A percentile compares a stretch with the other conserved stretches of the same genome.
Conservation (phyloP, 2,329 filamentous ascomycete species). For the Zasmidium cellare region DNA sequence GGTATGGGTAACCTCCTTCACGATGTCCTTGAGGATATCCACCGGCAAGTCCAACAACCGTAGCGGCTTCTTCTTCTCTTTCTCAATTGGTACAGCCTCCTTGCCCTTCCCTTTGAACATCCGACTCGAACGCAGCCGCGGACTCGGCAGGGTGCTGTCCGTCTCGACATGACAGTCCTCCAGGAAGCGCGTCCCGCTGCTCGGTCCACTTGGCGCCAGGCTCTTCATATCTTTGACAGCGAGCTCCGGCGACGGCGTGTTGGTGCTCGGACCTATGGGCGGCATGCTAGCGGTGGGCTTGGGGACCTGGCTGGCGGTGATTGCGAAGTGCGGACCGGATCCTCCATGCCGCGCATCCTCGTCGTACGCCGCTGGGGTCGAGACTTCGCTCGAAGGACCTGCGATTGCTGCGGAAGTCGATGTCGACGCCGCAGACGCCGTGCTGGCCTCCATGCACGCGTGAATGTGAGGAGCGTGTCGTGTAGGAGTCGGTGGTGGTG, state of each 20-base stretch:
- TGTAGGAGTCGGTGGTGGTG: neutral
- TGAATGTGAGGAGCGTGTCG: neutral
- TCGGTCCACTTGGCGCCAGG: neutral
- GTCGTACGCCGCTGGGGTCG: conserved; percentile 23
- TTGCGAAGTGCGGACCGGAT: conserved; percentile 24
- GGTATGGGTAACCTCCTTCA: conserved; percentile 78
- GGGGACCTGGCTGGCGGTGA: conserved; percentile 29
- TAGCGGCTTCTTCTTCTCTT: conserved; percentile 56
- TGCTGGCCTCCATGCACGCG: conserved; percentile 9
- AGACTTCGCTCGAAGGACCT: conserved; percentile 23
- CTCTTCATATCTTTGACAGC: conserved; percentile 29
- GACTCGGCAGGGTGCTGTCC: conserved; percentile 28
- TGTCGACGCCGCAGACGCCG: conserved; percentile 2
- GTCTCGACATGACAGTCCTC: conserved; percentile 27
- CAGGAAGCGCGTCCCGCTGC: conserved; percentile 29
- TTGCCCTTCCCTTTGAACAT: conserved; percentile 53
- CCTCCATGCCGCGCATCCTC: conserved; percentile 24
- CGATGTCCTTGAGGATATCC: conserved; percentile 75
- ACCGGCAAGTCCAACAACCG: conserved; percentile 73
- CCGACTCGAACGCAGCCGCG: conserved; percentile 39
- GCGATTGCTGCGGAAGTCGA: conserved; percentile 13
- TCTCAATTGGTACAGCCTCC: conserved; percentile 34
- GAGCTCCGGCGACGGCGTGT: conserved; percentile 15
- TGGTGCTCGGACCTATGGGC: conserved; percentile 10
- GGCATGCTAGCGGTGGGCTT: conserved; percentile 25